These are phyloP conservation scores for Endoconidiophora laricicola DNA, from an alignment of 2,329 filamentous ascomycete species.

Conservation along the genomic window DNA sequence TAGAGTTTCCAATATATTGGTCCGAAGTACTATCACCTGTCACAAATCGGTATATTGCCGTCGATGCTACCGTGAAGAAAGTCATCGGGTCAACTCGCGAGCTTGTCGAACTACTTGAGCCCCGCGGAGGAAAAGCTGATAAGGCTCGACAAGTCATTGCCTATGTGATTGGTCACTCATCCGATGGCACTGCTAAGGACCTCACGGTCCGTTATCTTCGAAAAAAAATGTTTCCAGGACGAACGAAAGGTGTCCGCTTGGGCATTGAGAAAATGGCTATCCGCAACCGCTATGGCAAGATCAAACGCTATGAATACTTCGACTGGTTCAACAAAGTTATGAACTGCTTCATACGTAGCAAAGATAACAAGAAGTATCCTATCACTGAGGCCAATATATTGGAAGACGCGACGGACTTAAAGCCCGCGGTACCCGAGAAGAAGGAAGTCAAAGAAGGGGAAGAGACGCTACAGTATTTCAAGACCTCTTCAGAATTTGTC, in stretches of 20 bases:
- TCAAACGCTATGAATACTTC: constrained; percentile 58
- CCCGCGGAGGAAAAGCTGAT: constrained; percentile 67
- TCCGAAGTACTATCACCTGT: constrained; percentile 72
- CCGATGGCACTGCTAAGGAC: constrained; percentile 82
- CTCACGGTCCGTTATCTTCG: constrained; percentile 85
- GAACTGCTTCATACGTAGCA: constrained; percentile 47
- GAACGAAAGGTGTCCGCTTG: constrained; percentile 73
- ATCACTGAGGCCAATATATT: constrained; percentile 57
- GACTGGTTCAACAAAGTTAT: constrained; percentile 83
- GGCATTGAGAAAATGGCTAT: constrained; percentile 65
- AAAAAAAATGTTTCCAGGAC: constrained; percentile 64
- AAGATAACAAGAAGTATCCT: constrained; percentile 25
- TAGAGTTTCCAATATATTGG: constrained; percentile 84
- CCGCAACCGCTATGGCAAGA: constrained; percentile 59
- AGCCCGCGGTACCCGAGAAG: constrained; percentile 53
- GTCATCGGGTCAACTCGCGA: constrained; percentile 57
- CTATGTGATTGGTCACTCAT: constrained; percentile 69
- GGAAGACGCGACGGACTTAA: constrained; percentile 65
- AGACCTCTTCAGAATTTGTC: constrained; percentile 69
- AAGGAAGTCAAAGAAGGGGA: constrained; percentile 58
- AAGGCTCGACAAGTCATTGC: constrained; percentile 78
- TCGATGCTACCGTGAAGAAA: constrained; percentile 58
- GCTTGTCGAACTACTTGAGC: constrained; percentile 58
- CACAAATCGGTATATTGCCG: constrained; percentile 60
- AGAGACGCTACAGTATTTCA: constrained; percentile 77